Conservation (phyloP, 2,329 filamentous ascomycete species). For the Colletotrichum destructivum region DNA sequence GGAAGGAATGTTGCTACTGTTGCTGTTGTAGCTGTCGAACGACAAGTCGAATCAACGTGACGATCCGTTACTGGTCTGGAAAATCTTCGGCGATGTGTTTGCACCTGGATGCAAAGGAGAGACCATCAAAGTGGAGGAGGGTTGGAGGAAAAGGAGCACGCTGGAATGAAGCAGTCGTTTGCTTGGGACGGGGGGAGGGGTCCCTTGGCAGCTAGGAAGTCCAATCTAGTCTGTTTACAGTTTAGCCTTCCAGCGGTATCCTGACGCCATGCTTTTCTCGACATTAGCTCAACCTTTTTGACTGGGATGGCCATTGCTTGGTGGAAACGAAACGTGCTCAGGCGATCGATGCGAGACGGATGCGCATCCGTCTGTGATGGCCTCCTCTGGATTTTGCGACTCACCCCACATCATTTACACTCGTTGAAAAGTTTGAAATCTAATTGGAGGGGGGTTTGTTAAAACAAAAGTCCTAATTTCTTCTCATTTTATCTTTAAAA, state of each 20-base stretch:
- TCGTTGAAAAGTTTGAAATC: too few relatives aligned
- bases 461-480: neutral
- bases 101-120: neutral
- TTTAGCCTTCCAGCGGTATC: neutral
- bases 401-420: too few relatives aligned
- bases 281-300: slow-evolving; percentile 7
- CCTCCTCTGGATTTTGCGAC: neutral
- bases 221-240: neutral
- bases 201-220: slow-evolving; percentile 5
- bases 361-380: neutral
- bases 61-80: slow-evolving; percentile 9
- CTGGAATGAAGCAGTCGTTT: slow-evolving; percentile 16
- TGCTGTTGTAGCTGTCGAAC: too few relatives aligned
- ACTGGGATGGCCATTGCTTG: neutral
- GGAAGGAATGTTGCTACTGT: too few relatives aligned
- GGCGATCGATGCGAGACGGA: neutral
- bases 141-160: neutral
- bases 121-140: slow-evolving; percentile 10
- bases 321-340: slow-evolving; percentile 6
- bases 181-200: slow-evolving; percentile 5
- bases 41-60: neutral
- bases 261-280: slow-evolving; percentile 11
- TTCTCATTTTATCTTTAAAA: neutral
- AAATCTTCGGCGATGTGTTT: slow-evolving; percentile 20
- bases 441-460: too few relatives aligned